Evolutionary conservation across 1,284 basidiomycete genomes (phyloP).

Genomic region (Rhodotorula sp.): DNA sequence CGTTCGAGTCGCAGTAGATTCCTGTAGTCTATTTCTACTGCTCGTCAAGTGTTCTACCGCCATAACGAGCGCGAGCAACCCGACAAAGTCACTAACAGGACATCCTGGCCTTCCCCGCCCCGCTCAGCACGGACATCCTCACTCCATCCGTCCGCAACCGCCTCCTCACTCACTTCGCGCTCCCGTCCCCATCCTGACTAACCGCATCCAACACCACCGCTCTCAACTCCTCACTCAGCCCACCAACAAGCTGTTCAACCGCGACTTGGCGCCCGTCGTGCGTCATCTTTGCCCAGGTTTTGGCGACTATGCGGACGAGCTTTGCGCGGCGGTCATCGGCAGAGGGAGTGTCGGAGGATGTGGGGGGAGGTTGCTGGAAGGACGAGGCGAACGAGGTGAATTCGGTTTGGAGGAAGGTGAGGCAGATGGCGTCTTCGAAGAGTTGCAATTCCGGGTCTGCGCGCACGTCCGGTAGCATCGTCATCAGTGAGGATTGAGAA

Average conservation of each 20-base stretch:
- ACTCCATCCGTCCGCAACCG: neutral
- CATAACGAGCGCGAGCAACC: too few relatives aligned
- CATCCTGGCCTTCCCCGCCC: neutral
- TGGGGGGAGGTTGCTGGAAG: neutral
- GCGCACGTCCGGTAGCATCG: neutral
- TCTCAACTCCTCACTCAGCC: slow-evolving; percentile 19
- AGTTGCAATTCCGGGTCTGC: slow-evolving; percentile 35
- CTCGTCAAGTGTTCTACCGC: neutral
- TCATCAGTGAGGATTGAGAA: neutral
- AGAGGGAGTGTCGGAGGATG: neutral
- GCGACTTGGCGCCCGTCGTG: slow-evolving; percentile 7
- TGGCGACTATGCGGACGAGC: slow-evolving; percentile 18
- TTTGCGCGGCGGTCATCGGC: slow-evolving; percentile 8
- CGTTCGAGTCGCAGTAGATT: neutral
- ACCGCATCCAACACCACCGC: slow-evolving; percentile 15
- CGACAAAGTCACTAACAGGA: rapidly evolving
- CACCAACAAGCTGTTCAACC: slow-evolving; percentile 16
- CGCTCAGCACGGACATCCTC: neutral
- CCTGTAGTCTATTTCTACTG: too few relatives aligned
- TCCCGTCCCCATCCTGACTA: neutral
- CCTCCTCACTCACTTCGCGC: neutral
- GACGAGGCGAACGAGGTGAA: slow-evolving; percentile 22
- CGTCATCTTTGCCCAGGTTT: slow-evolving; percentile 34
- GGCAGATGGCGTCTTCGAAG: slow-evolving; percentile 34
- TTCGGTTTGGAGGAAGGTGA: slow-evolving; percentile 24